Evolutionary conservation across 1,284 basidiomycete genomes (phyloP).

Genomic region (Cronartium ribicola): DNA sequence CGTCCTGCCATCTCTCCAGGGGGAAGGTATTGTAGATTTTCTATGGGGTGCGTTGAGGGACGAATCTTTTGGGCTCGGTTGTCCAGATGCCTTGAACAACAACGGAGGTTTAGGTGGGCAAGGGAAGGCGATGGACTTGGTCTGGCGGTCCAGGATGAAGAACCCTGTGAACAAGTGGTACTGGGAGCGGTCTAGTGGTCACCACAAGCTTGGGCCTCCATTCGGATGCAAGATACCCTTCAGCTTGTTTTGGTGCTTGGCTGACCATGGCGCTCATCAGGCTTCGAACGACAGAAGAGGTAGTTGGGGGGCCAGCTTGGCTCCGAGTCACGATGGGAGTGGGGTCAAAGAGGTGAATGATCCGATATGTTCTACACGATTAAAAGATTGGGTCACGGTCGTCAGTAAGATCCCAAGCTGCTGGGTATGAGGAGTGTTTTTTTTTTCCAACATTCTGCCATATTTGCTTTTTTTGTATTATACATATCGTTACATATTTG

Average conservation of each 20-base stretch:
- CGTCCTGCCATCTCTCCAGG: conserved; percentile 87
- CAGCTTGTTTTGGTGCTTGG: conserved; percentile 98
- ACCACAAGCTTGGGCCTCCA: conserved; percentile 62
- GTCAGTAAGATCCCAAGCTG: conserved; percentile 34
- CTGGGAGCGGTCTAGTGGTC: conserved; percentile 90
- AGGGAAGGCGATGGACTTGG: conserved; percentile 85
- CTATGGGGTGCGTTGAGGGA: conserved; percentile 97
- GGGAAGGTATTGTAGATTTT: conserved; percentile 98
- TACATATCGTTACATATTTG: too few relatives aligned
- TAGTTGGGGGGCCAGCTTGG: conserved; percentile 43
- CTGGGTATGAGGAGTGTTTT: conserved; percentile 1
- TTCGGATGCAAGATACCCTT: conserved; percentile 58
- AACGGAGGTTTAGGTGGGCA: conserved; percentile 78
- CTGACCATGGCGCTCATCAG: conserved; percentile 64
- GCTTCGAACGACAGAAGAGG: conserved; percentile 46
- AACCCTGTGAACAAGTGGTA: conserved; percentile 99
- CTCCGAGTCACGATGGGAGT: conserved; percentile 39
- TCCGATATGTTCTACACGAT: conserved; percentile 42
- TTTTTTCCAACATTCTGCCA: too few relatives aligned
- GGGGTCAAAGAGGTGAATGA: conserved; percentile 6
- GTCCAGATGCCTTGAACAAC: conserved; percentile 89
- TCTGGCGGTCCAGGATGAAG: conserved; percentile 86
- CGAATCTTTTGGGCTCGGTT: conserved; percentile 92
- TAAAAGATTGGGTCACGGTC: conserved; percentile 28
- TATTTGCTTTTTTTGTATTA: too few relatives aligned